Conservation (phyloP, 2,329 filamentous ascomycete genomes). For the Thielaviopsis ethacetica region DNA sequence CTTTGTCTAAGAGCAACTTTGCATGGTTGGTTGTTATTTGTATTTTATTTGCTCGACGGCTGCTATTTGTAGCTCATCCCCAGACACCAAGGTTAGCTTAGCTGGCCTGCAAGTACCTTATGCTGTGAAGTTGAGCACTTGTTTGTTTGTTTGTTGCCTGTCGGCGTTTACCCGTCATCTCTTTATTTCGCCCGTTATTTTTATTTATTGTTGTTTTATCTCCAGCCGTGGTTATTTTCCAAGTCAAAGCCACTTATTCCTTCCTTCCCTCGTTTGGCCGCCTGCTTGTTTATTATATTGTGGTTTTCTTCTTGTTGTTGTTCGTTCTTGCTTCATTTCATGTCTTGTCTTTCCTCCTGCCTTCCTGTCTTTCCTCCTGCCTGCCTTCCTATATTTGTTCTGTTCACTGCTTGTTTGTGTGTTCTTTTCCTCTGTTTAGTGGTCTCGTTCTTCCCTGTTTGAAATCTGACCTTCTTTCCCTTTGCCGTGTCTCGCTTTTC, state of each 20-base stretch:
- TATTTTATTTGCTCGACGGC: background rate
- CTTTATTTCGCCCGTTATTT: background rate
- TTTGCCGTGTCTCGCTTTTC: conserved; percentile 27
- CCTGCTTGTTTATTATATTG: conserved; percentile 15
- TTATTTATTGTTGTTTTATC: background rate
- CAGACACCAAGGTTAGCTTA: background rate
- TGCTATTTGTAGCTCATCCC: background rate
- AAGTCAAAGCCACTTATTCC: background rate
- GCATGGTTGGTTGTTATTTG: background rate
- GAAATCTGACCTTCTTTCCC: background rate
- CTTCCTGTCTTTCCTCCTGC: conserved; percentile 13
- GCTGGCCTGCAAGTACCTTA: background rate
- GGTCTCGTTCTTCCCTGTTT: conserved; percentile 36
- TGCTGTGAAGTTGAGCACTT: background rate
- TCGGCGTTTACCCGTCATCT: background rate
- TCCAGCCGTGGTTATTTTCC: background rate
- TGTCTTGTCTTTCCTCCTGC: conserved; percentile 20
- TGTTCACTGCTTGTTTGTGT: conserved; percentile 21
- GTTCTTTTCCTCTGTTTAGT: conserved; percentile 14
- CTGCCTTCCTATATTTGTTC: too few species aligned
- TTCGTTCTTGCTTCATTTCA: conserved; percentile 21
- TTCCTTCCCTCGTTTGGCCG: conserved; percentile 23
- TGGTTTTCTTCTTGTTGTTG: background rate
- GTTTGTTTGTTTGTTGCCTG: background rate
- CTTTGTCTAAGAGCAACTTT: background rate